A percentile compares a stretch with the other conserved stretches of the same genome.
phyloP scores from a whole-genome alignment of 805 yeast genomes.

The Pichia deserticola region DNA sequence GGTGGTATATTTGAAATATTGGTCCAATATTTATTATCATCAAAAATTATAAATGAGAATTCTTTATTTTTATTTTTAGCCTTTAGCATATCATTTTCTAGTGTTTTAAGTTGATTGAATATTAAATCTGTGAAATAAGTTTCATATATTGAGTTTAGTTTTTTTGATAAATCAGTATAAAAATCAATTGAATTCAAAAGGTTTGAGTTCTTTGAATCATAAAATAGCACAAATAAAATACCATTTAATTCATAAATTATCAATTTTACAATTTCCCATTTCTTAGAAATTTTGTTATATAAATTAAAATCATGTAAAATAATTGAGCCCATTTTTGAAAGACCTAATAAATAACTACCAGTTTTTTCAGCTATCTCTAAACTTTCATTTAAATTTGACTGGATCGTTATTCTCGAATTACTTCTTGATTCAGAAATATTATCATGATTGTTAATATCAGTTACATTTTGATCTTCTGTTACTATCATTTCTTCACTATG shows the following conservation, averaged over 20 bases:
- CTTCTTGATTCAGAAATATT: slow-evolving; percentile 1
- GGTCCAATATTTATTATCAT: slow-evolving; percentile 17
- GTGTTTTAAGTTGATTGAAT: slow-evolving; percentile 18
- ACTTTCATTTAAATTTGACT: slow-evolving; percentile 5
- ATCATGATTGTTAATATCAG: not conserved
- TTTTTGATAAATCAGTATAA: slow-evolving; percentile 12
- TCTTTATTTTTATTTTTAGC: not conserved
- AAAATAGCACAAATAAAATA: slow-evolving; percentile 20
- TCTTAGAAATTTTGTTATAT: not conserved
- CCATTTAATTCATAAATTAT: slow-evolving; percentile 28
- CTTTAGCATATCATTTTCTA: slow-evolving; percentile 13
- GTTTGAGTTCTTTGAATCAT: slow-evolving; percentile 4
- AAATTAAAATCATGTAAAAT: slow-evolving; percentile 12
- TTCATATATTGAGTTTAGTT: slow-evolving; percentile 18
- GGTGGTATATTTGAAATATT: slow-evolving; percentile 25
- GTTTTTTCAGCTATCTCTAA: slow-evolving; percentile 10
- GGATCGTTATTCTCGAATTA: not conserved
- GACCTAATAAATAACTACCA: slow-evolving; percentile 23
- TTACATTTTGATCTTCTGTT: not conserved
- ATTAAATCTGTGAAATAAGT: slow-evolving; percentile 22
- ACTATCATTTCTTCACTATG: not conserved
- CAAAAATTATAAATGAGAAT: slow-evolving; percentile 21
- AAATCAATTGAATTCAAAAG: not conserved
- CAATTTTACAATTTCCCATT: slow-evolving; percentile 10
- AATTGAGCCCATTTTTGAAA: slow-evolving; percentile 15